These are phyloP conservation scores for Protomyces gravidus DNA, from an alignment of 1,139 yeast species.

Conservation along the genomic window DNA sequence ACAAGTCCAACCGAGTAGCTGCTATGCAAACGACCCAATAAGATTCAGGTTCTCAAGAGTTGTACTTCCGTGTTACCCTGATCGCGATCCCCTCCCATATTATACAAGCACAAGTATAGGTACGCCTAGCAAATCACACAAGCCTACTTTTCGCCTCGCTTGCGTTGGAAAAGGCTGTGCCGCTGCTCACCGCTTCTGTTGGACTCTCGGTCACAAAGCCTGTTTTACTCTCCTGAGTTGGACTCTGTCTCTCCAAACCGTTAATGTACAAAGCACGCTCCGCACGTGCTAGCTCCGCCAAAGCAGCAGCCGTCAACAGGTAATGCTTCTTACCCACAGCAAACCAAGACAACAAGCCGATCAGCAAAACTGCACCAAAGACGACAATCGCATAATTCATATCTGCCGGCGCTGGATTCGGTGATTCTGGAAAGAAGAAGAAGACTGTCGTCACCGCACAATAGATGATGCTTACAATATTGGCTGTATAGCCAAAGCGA, in stretches of 20 bases:
- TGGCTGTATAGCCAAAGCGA: constrained; percentile 47
- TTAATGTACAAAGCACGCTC: constrained; percentile 15
- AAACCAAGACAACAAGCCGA: constrained; percentile 15
- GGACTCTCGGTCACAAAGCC: no score
- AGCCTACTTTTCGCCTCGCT: no score
- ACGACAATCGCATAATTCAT: constrained; percentile 63
- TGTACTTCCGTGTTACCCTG: no score
- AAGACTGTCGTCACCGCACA: constrained; percentile 47
- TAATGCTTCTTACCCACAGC: constrained; percentile 8
- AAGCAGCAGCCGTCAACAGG: constrained; percentile 16
- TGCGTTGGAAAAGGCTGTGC: no score
- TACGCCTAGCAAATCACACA: not conserved
- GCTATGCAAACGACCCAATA: no score
- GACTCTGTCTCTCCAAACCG: constrained; percentile 16
- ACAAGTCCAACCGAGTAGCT: no score
- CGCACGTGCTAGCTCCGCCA: constrained; percentile 4
- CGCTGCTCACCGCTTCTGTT: no score
- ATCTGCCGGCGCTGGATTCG: constrained; percentile 35
- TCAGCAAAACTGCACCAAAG: constrained; percentile 4
- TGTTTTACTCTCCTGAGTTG: no score
- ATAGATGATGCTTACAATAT: constrained; percentile 15
- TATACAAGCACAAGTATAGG: not conserved
- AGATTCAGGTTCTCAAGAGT: no score
- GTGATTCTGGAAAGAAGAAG: constrained; percentile 35
- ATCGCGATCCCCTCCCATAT: no score